These are phyloP conservation scores for Ganoderma lucidum DNA, from an alignment of 1,284 basidiomycete genomes.

Conservation along the genomic window DNA sequence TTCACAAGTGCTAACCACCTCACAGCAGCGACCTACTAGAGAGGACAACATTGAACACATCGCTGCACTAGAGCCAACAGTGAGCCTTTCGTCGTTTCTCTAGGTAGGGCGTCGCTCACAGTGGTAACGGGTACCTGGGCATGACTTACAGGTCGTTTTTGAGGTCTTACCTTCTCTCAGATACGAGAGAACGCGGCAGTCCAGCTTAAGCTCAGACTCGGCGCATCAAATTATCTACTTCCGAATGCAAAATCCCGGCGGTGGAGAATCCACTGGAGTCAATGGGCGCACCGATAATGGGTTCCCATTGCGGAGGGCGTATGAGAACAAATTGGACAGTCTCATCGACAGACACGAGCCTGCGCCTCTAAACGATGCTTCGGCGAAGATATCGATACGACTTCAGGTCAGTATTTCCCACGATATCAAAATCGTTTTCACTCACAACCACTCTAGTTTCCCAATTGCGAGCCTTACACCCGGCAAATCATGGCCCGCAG, in stretches of 20 bases:
- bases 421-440: neutral
- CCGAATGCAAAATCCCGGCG: neutral
- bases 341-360: neutral
- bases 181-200: neutral
- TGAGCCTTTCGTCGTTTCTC: neutral
- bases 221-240: neutral
- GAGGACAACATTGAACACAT: neutral
- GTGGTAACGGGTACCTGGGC: neutral
- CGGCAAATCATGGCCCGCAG: slow-evolving; percentile 16
- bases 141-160: neutral
- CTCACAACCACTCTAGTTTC: neutral
- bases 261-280: neutral
- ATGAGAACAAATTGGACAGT: neutral
- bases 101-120: neutral
- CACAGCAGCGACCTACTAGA: neutral
- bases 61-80: neutral
- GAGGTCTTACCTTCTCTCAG: neutral
- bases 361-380: neutral
- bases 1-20: neutral
- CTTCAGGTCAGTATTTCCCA: neutral
- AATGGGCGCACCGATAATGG: neutral
- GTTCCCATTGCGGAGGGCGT: neutral
- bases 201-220: neutral
- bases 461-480: neutral
- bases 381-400: slow-evolving; percentile 13